Base-by-base conservation (phyloP, 805 yeast species). In the Wickerhamiella lipophila region DNA sequence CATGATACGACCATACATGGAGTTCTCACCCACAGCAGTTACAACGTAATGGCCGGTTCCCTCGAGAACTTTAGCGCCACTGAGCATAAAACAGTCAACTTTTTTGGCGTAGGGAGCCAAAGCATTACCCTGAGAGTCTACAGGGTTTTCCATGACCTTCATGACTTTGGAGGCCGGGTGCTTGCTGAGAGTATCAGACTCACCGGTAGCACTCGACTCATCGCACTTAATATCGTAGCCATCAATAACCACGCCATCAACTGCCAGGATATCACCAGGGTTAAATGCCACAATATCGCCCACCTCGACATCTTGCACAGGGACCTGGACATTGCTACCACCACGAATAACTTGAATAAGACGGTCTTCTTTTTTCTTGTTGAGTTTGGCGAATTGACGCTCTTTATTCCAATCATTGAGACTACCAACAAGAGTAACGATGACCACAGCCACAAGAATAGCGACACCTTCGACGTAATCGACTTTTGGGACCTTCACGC, bases 381-480 rank as follows among this genome's bases (percentile, higher is more conserved):
- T 88, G 54, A 92, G 74, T 56, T 79, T 81, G 46, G 84, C 83
- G 65, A 92, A 92, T 63, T 92, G 98, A 13, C 86, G 69, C 63
- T 92, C 98, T 64, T 94, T 94, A 62, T 92, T 96, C 69, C 83
- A 92, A 66, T 92, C 98, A 64, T 92, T 92, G n/a, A 77, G 81
- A 1, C 96, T 92, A 45, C 96, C 95, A 12, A 94, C 98, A 2
- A 85, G 55, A 3, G 89, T 95, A 29, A 92, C 97, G 52, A 92
- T 89, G 3, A 77, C 59, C 21, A 92, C 83, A 18, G 99, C 99
- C 3, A 82, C 82, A 56, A 92, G 76, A 61, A 92, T 92, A 36
- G 98, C 99, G 34, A 88, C 95, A 57, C 99, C 99, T 69, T 92
- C 99, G 43, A 94, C 95, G 96, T 97, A 92, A 59, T 89, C 95